Evolutionary conservation across 2,329 filamentous ascomycete genomes (phyloP), one percentile per base, ranked within the genome.

Genomic region (Dothidotthia symphoricarpi): DNA sequence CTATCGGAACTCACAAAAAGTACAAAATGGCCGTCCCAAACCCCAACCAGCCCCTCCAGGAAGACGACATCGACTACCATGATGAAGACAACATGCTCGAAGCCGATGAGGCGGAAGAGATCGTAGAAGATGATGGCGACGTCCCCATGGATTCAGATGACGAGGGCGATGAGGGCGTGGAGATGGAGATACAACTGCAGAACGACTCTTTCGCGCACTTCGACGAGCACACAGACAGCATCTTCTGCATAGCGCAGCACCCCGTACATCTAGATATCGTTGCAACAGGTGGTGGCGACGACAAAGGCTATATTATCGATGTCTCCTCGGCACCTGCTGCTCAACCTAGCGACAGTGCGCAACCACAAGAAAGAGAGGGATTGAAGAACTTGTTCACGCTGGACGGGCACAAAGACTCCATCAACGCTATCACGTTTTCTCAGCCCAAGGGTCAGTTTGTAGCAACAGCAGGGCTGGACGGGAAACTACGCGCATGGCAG

Each of bases 171-270:
- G 47, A 48, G 13, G 76, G 78, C 35, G 61, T 74, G 40, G 51
- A 64, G 6, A 72, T 84, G 64, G 88, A 93, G 65, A 81, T 96
- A 28, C 71, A 80, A 28, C 76, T 97, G 6, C 81, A 93, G 47
- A 98, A 97, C 75, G 91, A 98, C 75, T 94, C 88, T 51, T 76
- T 84, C 51, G 91, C 88, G 43, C 91, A 95, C 74, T 96, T 97
- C 62, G 93, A 97, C 73, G 69, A 72, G 24, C 88, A 96, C 73
- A 85, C 82, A 55, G 89, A 96, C 76, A 90, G 85, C 44, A 86
- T 98, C 60, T 98, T 96, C 74, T 82, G 87, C 69, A 93, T 98
- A 64, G 88, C 91, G 13, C 88, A 95, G 65, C 93, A 98, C 66
- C 93, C 93, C 3, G 73, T 82, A 6, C 77, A 86, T 61, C 81